phyloP scores from a whole-genome alignment of 2,329 filamentous ascomycete genomes.

The Sarocladium oryzae region DNA sequence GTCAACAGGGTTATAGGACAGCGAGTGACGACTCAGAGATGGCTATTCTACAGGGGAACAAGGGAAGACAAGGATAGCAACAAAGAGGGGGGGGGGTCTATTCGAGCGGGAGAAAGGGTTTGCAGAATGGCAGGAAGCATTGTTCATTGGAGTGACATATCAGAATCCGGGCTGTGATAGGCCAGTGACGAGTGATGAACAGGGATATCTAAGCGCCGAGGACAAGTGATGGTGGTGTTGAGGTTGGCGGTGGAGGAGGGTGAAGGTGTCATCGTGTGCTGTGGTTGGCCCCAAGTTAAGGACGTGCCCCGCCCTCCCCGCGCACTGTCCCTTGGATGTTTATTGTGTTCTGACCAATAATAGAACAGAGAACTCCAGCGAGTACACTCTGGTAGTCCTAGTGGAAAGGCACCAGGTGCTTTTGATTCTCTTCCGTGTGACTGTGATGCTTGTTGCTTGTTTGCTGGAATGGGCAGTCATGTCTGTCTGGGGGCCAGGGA shows the following conservation, averaged over 20 bases:
- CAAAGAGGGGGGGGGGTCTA: neutral
- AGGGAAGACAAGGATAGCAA: constrained; percentile 1
- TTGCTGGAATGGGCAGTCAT: neutral
- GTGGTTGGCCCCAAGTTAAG: constrained; percentile 9
- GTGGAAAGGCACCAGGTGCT: neutral
- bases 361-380: neutral
- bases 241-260: neutral
- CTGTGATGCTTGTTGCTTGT: neutral
- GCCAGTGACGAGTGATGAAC: constrained; percentile 24
- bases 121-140: too few species aligned
- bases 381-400: neutral
- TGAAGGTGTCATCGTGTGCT: neutral
- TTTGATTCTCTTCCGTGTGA: neutral
- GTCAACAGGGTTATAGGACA: neutral
- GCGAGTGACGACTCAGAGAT: neutral
- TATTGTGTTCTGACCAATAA: constrained; percentile 5
- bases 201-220: constrained; percentile 33
- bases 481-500: too few species aligned
- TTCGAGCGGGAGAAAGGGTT: neutral
- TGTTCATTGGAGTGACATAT: neutral
- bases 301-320: neutral
- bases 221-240: constrained; percentile 18
- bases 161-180: constrained; percentile 31
- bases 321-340: constrained; percentile 1
- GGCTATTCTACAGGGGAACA: neutral